A percentile compares a stretch with the other conserved stretches of the same genome.
Conservation (phyloP, 2,329 filamentous ascomycete species). For the Fusarium sp. region DNA sequence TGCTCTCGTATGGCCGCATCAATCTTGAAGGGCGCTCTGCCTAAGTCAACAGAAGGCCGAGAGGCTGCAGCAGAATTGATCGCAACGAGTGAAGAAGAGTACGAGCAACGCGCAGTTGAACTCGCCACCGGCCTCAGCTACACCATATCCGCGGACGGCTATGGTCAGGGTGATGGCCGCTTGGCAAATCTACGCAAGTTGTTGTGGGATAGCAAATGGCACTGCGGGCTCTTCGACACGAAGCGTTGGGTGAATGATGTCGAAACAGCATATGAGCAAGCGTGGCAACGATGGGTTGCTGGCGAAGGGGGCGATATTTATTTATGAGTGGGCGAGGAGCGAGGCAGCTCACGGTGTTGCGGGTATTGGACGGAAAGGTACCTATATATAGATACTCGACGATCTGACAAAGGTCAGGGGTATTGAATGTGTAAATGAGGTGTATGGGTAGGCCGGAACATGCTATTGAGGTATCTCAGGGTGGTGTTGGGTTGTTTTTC, state of each 20-base stretch:
- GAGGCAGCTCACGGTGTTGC: not conserved
- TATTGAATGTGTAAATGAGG: conserved; percentile 12
- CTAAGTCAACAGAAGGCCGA: conserved; percentile 72
- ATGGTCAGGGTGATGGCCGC: conserved; percentile 70
- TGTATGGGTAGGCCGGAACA: conserved; percentile 9
- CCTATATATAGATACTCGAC: not conserved
- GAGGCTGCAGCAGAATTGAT: conserved; percentile 79
- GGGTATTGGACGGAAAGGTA: not conserved
- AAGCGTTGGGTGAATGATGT: conserved; percentile 89
- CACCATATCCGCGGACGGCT: conserved; percentile 51
- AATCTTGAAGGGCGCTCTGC: conserved; percentile 89
- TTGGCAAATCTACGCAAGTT: conserved; percentile 82
- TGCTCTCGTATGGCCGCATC: conserved; percentile 98
- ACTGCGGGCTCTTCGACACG: conserved; percentile 90
- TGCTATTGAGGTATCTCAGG: conserved; percentile 1
- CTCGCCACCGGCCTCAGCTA: conserved; percentile 74
- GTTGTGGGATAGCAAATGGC: conserved; percentile 85
- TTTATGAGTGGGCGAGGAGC: conserved; percentile 55
- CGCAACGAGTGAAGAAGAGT: conserved; percentile 79
- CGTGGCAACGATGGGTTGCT: conserved; percentile 87
- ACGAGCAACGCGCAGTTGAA: conserved; percentile 79
- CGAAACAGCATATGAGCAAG: conserved; percentile 86
- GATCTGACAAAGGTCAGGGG: not conserved
- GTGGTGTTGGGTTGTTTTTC: conserved; percentile 19
- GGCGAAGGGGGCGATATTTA: conserved; percentile 95